phyloP scores from a whole-genome alignment of 805 yeast genomes.

The Starmerella apicola region DNA sequence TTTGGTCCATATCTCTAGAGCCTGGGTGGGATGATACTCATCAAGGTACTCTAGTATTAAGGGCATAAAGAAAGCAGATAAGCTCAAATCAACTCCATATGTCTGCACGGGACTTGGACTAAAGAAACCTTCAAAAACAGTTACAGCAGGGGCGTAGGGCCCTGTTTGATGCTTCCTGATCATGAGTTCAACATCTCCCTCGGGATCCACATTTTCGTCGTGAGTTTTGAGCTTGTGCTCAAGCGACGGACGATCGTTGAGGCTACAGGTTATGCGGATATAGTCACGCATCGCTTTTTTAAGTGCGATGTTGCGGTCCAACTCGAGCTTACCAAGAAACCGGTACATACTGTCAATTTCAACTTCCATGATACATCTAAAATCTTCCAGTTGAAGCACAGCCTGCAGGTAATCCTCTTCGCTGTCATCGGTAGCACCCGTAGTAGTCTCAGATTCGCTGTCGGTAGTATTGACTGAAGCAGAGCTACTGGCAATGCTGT shows the following conservation, averaged over 20 bases:
- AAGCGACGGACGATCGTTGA: slow-evolving; percentile 36
- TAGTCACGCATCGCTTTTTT: slow-evolving; percentile 56
- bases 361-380: slow-evolving; percentile 59
- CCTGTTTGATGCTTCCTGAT: slow-evolving; percentile 58
- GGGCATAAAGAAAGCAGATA: slow-evolving; percentile 52
- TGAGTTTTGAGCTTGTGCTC: slow-evolving; percentile 37
- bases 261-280: slow-evolving; percentile 34
- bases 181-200: slow-evolving; percentile 46
- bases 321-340: slow-evolving; percentile 63
- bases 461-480: not conserved
- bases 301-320: slow-evolving; percentile 53
- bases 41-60: slow-evolving; percentile 42
- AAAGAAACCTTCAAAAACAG: slow-evolving; percentile 61
- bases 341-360: slow-evolving; percentile 49
- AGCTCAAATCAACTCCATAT: slow-evolving; percentile 64
- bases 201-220: slow-evolving; percentile 55
- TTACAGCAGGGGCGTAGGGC: slow-evolving; percentile 54
- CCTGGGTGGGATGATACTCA: slow-evolving; percentile 5
- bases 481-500: no score
- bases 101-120: slow-evolving; percentile 49
- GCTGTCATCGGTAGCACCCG: slow-evolving; percentile 13
- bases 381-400: slow-evolving; percentile 45
- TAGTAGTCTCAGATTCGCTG: not conserved
- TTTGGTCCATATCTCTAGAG: slow-evolving; percentile 35
- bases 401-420: slow-evolving; percentile 36